Evolutionary conservation across 805 yeast genomes (phyloP), one percentile per base, ranked within the genome.

Genomic region (Tetrapisispora nanseiensis): DNA sequence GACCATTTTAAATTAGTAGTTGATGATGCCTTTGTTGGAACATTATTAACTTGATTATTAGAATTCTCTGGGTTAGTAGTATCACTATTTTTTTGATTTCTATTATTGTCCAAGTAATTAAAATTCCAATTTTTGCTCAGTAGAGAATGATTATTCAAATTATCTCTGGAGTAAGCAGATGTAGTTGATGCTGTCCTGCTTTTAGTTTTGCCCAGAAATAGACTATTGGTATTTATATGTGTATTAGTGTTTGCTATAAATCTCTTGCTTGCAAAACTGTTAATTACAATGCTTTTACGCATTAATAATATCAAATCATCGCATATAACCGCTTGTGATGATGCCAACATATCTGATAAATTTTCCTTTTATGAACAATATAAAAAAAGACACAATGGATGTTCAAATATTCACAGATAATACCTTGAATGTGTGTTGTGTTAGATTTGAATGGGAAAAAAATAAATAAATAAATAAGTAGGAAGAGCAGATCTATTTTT

Each of bases 71-170:
- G 30, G 11, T 12, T n/a, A n/a, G n/a, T n/a, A n/a, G n/a, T n/a
- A n/a, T n/a, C n/a, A n/a, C n/a, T n/a, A 11, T 36, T n/a, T 22
- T n/a, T 15, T 6, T 22, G 15, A 23, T 9, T 10, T 18, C 6
- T 12, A 24, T 35, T 35, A 5, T 15, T 35, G 3, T 33, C 18
- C 18, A 35, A 10, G 26, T 32, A 39, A 24, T 39, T 32, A 28
- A 39, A 39, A 22, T 39, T 33, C 42, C 42, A 39, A 32, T 33
- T 33, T 15, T 22, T 28, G 1, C 36, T 16, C 4, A 38, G 19
- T 31, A 38, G 7, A 28, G 33, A 16, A 3, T 32, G 16, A 26
- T 29, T 23, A 21, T n/a, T 20, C 18, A 6, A 15, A 4, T 33
- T 33, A 33, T 22, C 20, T 4, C 11, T 33, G 22, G 5, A 8